Evolutionary conservation across 1,284 basidiomycete genomes (phyloP).

Genomic region (Apiotrichum siamense): DNA sequence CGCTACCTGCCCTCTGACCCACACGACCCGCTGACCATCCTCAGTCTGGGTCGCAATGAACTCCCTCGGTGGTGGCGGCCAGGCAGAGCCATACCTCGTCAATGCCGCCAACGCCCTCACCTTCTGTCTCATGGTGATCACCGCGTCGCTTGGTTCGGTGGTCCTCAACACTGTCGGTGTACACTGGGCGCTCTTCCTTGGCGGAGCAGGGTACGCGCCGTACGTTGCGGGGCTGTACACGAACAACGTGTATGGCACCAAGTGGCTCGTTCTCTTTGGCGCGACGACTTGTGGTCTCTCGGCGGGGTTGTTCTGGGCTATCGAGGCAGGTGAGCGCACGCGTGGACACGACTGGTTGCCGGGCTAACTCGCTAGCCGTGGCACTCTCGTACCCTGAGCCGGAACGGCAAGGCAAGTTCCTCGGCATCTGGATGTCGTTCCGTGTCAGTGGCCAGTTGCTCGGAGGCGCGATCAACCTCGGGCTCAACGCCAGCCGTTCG

Average conservation of each 20-base stretch:
- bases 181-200: conserved; percentile 7
- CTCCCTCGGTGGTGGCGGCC: conserved; percentile 38
- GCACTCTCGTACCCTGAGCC: conserved; percentile 34
- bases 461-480: conserved; percentile 33
- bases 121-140: conserved; percentile 31
- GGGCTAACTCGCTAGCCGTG: too few relatives aligned
- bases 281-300: conserved; percentile 31
- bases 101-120: conserved; percentile 42
- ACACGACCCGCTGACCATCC: background rate
- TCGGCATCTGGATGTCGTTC: conserved; percentile 35
- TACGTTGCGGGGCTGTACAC: conserved; percentile 38
- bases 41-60: conserved; percentile 41
- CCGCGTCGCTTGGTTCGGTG: conserved; percentile 1
- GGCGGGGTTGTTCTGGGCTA: conserved; percentile 39
- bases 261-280: conserved; percentile 34
- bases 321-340: too few relatives aligned
- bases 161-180: conserved; percentile 7
- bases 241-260: conserved; percentile 24
- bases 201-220: conserved; percentile 26
- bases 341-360: too few relatives aligned
- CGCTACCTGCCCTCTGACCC: too few relatives aligned
- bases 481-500: too few relatives aligned
- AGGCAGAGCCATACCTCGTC: conserved; percentile 27
- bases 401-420: conserved; percentile 29
- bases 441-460: conserved; percentile 35